These are phyloP conservation scores for Leucocoprinus leucothites DNA, from an alignment of 768 basidiomycete genomes.

Conservation along the genomic window DNA sequence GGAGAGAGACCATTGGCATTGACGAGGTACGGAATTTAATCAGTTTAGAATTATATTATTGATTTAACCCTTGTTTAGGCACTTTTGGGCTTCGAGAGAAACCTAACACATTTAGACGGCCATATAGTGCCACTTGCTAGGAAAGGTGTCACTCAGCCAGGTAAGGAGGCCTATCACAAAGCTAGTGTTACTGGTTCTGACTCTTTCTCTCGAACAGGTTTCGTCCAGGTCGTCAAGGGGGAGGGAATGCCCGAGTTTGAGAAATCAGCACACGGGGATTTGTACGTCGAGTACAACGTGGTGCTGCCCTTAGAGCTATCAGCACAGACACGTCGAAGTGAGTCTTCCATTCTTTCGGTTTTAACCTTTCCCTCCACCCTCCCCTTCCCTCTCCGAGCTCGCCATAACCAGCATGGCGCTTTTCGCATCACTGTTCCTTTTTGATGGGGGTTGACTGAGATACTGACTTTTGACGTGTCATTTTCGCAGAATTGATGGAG, in stretches of 20 bases:
- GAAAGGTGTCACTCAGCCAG: constrained; percentile 88
- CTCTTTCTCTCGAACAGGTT: constrained; percentile 45
- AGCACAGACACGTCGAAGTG: constrained; percentile 69
- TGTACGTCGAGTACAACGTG: constrained; percentile 93
- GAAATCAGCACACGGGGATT: constrained; percentile 63
- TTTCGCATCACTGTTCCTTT: not conserved
- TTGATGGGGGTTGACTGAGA: not conserved
- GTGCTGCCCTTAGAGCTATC: constrained; percentile 78
- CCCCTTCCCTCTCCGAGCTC: not conserved
- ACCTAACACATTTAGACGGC: constrained; percentile 90
- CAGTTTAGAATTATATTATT: not conserved
- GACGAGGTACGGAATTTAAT: constrained; percentile 66
- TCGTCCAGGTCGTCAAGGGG: constrained; percentile 78
- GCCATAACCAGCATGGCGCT: not conserved
- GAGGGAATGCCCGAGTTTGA: constrained; percentile 88
- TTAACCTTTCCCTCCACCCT: not conserved
- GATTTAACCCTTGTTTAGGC: constrained; percentile 50
- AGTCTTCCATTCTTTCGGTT: constrained; percentile 29
- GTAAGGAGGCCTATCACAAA: constrained; percentile 38
- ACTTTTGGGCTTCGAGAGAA: constrained; percentile 92
- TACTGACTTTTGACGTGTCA: constrained; percentile 4
- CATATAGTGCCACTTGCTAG: constrained; percentile 69
- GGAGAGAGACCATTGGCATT: constrained; percentile 86
- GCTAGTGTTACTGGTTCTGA: not conserved
- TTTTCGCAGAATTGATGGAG: constrained; percentile 47